Conservation (phyloP, 1,139 yeast genomes). For the Scheffersomyces quercinus region DNA sequence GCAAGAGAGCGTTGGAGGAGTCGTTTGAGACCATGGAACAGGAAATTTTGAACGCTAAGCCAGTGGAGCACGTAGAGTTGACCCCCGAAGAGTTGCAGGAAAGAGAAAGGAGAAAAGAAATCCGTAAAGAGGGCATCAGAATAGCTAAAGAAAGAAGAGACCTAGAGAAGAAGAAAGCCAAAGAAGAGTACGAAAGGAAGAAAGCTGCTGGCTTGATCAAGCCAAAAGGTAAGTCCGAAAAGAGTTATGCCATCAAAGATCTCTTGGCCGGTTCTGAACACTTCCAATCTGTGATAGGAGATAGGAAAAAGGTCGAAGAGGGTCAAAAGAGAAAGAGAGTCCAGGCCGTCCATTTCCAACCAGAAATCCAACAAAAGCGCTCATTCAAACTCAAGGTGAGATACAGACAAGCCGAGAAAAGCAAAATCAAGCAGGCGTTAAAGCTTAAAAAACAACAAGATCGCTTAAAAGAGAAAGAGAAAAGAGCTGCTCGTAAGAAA, state of each 20-base stretch:
- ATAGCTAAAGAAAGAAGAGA: conserved; percentile 3
- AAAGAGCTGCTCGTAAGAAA: conserved; percentile 1
- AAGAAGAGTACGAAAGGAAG: conserved; percentile 9
- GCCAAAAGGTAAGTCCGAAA: conserved; percentile 2
- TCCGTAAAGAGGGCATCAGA: conserved; percentile 3
- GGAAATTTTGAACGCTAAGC: conserved; percentile 1
- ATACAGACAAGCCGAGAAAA: conserved; percentile 8
- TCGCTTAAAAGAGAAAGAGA: not conserved
- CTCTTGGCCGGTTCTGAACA: conserved; percentile 23
- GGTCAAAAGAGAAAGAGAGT: conserved; percentile 37
- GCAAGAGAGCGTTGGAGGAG: conserved; percentile 9
- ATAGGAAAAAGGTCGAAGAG: conserved; percentile 26
- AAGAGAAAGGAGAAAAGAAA: conserved; percentile 1
- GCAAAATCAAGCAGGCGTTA: conserved; percentile 4
- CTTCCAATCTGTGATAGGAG: conserved; percentile 43
- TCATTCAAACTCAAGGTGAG: conserved; percentile 5
- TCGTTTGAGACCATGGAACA: not conserved
- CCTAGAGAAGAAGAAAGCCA: conserved; percentile 6
- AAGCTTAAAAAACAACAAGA: conserved; percentile 2
- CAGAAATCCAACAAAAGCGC: conserved; percentile 14
- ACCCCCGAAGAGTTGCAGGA: conserved; percentile 6
- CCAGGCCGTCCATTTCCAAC: conserved; percentile 26
- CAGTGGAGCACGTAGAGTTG: conserved; percentile 2
- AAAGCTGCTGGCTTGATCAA: not conserved
- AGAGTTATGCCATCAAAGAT: conserved; percentile 1